phyloP scores from a whole-genome alignment of 2,329 filamentous ascomycete genomes.

The Aspergillus aculeatus region DNA sequence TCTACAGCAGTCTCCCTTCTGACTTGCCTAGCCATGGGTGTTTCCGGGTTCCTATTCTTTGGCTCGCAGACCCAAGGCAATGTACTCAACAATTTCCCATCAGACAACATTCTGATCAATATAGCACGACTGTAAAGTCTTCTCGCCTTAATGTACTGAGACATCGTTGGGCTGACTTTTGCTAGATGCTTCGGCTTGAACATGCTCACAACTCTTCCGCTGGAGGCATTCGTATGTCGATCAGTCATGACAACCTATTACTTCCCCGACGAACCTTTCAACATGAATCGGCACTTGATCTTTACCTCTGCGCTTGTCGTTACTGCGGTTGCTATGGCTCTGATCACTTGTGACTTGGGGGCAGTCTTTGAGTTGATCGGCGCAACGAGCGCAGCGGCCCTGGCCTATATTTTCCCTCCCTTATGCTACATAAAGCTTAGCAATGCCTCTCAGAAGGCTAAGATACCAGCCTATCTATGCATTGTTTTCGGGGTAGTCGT shows the following conservation, averaged over 20 bases:
- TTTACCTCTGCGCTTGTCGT: slow-evolving; percentile 83
- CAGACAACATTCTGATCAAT: slow-evolving; percentile 89
- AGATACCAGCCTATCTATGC: slow-evolving; percentile 66
- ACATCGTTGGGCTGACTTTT: slow-evolving; percentile 20
- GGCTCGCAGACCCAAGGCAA: slow-evolving; percentile 90
- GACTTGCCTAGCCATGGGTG: slow-evolving; percentile 85
- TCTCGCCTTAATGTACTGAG: not conserved
- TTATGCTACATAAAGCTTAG: slow-evolving; percentile 94
- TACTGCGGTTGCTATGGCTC: slow-evolving; percentile 70
- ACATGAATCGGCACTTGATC: slow-evolving; percentile 78
- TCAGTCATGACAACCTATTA: slow-evolving; percentile 93
- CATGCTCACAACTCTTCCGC: slow-evolving; percentile 94
- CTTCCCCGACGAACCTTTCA: slow-evolving; percentile 70
- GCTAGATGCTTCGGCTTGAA: slow-evolving; percentile 84
- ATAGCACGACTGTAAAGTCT: slow-evolving; percentile 70
- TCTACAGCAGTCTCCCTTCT: slow-evolving; percentile 85
- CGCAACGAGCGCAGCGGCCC: slow-evolving; percentile 86
- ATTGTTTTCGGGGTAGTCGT: slow-evolving; percentile 77
- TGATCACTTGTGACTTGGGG: slow-evolving; percentile 90
- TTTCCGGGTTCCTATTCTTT: slow-evolving; percentile 88
- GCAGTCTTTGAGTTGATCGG: slow-evolving; percentile 95
- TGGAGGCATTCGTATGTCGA: slow-evolving; percentile 96
- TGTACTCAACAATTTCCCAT: slow-evolving; percentile 95
- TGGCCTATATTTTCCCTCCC: slow-evolving; percentile 93
- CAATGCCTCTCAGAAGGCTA: slow-evolving; percentile 70